Evolutionary conservation across 169 alveolate genomes (phyloP).

Genomic region (Plasmodium vinckei): DNA sequence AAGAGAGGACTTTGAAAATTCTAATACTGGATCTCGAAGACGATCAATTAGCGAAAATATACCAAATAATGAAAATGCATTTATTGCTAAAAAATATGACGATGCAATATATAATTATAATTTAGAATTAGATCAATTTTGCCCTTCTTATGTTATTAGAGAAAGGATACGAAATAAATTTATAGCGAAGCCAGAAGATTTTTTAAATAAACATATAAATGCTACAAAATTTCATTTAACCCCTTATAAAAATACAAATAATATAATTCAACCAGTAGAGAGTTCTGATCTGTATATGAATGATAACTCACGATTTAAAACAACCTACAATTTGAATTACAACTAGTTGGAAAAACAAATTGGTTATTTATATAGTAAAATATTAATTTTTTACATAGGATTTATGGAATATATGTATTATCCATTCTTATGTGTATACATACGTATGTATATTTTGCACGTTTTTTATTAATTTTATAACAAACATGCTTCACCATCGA

Average conservation of each 20-base stretch:
- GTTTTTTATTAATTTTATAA: too few relatives aligned
- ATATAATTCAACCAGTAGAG: slow-evolving; percentile 45
- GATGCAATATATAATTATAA: slow-evolving; percentile 46
- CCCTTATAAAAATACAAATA: slow-evolving; percentile 55
- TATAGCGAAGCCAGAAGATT: slow-evolving; percentile 66
- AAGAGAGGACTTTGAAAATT: neutral
- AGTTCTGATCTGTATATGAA: slow-evolving; percentile 68
- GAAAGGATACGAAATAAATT: slow-evolving; percentile 70
- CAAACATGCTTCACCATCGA: too few relatives aligned
- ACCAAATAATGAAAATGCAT: slow-evolving; percentile 43
- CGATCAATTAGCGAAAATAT: slow-evolving; percentile 40
- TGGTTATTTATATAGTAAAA: too few relatives aligned
- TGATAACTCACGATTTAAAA: slow-evolving; percentile 56
- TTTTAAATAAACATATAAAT: slow-evolving; percentile 40
- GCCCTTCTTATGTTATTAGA: slow-evolving; percentile 72
- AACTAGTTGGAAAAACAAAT: neutral
- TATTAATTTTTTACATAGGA: too few relatives aligned
- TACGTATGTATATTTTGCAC: too few relatives aligned
- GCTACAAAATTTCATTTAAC: slow-evolving; percentile 71
- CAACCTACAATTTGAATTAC: slow-evolving; percentile 60
- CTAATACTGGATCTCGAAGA: neutral
- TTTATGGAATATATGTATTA: too few relatives aligned
- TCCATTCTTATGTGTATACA: too few relatives aligned
- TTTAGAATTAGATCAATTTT: slow-evolving; percentile 44
- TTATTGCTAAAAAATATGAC: slow-evolving; percentile 42